A percentile compares a stretch with the other conserved stretches of the same genome.
Conservation (phyloP, 768 basidiomycete genomes). For the Gloeostereum incarnatum region DNA sequence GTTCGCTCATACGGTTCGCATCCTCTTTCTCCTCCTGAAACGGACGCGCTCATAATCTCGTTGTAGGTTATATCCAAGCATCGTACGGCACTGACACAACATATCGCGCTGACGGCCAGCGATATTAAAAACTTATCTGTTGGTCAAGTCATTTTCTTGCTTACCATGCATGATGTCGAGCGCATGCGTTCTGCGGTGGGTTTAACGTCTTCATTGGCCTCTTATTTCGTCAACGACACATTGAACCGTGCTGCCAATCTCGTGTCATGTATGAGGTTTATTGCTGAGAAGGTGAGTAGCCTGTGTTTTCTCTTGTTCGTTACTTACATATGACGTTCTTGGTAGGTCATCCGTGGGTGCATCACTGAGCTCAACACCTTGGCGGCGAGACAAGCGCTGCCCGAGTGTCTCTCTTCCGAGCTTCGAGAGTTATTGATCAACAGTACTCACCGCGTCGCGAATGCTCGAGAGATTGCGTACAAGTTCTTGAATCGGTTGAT, state of each 20-base stretch:
- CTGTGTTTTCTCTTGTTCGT: slow-evolving; percentile 1
- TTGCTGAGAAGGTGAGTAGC: slow-evolving; percentile 68
- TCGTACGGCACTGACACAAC: slow-evolving; percentile 49
- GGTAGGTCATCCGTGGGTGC: slow-evolving; percentile 72
- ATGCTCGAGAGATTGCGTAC: slow-evolving; percentile 74
- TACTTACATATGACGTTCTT: slow-evolving; percentile 3
- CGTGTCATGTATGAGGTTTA: slow-evolving; percentile 71
- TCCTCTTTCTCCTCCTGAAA: neutral
- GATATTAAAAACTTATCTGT: slow-evolving; percentile 71
- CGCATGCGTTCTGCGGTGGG: slow-evolving; percentile 76
- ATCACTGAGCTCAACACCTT: slow-evolving; percentile 61
- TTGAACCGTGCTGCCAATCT: slow-evolving; percentile 66
- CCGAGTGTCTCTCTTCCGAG: slow-evolving; percentile 57
- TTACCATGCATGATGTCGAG: slow-evolving; percentile 85
- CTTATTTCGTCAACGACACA: slow-evolving; percentile 83
- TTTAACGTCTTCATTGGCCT: slow-evolving; percentile 69
- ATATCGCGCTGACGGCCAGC: slow-evolving; percentile 53
- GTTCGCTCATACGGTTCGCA: slow-evolving; percentile 58
- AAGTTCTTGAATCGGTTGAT: slow-evolving; percentile 81
- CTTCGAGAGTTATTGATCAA: slow-evolving; percentile 66
- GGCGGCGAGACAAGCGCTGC: slow-evolving; percentile 74
- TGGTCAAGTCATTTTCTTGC: slow-evolving; percentile 78
- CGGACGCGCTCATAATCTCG: slow-evolving; percentile 3
- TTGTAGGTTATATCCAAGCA: slow-evolving; percentile 64
- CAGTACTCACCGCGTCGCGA: slow-evolving; percentile 76